phyloP scores from a whole-genome alignment of 345 rosid genomes.

The Corchorus olitorius region DNA sequence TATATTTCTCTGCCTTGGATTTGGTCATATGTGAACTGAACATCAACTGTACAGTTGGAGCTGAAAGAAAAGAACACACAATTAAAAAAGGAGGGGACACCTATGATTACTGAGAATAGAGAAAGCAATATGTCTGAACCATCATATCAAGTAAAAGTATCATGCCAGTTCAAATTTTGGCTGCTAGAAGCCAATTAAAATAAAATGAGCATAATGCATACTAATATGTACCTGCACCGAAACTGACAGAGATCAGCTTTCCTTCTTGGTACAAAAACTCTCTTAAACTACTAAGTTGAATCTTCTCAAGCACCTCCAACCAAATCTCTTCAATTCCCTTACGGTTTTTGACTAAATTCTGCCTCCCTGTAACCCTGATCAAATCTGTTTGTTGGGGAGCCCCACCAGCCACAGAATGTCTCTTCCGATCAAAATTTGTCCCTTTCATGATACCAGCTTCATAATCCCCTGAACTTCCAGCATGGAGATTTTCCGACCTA shows the following conservation, averaged over 20 bases:
- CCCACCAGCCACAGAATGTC: conserved; percentile 37
- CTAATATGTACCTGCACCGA: conserved; percentile 71
- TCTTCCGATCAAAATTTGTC: conserved; percentile 40
- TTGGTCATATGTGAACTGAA: conserved; percentile 66
- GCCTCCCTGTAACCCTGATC: conserved; percentile 27
- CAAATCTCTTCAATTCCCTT: conserved; percentile 77
- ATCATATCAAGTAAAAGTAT: conserved; percentile 12
- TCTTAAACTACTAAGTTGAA: conserved; percentile 51
- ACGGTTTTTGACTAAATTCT: conserved; percentile 38
- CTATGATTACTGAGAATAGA: not conserved
- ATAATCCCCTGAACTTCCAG: conserved; percentile 33
- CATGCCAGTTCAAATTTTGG: not conserved
- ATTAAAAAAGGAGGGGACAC: conserved; percentile 1
- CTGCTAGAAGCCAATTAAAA: not conserved
- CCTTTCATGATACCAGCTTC: conserved; percentile 29
- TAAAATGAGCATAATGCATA: conserved; percentile 11
- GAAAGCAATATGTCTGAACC: not conserved
- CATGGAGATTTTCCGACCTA: conserved; percentile 38
- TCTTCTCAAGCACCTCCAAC: conserved; percentile 70
- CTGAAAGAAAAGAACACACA: conserved; percentile 44
- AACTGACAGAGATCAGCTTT: conserved; percentile 73
- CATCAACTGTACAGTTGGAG: conserved; percentile 80
- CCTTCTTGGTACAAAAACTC: conserved; percentile 88
- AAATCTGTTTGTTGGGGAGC: conserved; percentile 36
- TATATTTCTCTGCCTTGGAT: conserved; percentile 70